Evolutionary conservation across 257 asterid species (phyloP).

Genomic region (Ligustrum vulgare): DNA sequence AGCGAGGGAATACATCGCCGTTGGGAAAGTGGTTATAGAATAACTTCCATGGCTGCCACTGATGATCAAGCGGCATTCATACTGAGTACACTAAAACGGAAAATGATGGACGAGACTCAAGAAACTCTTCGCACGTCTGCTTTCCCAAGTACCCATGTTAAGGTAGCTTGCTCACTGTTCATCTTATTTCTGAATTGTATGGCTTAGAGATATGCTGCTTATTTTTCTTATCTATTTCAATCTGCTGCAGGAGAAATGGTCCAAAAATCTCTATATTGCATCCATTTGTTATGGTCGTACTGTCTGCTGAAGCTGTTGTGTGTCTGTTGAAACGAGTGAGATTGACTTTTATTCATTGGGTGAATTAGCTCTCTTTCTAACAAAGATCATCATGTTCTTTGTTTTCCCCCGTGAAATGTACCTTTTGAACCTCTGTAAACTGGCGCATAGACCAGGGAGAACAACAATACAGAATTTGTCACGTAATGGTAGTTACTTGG

Average conservation of each 20-base stretch:
- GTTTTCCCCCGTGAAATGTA: too few species aligned
- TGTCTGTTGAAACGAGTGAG: too few species aligned
- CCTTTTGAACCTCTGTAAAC: too few species aligned
- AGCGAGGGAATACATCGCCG: not conserved
- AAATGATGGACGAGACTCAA: not conserved
- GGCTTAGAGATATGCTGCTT: not conserved
- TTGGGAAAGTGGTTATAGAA: not conserved
- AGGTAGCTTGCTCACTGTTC: not conserved
- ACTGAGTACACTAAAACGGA: not conserved
- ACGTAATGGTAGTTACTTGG: too few species aligned
- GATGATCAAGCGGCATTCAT: not conserved
- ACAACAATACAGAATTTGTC: too few species aligned
- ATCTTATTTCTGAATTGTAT: too few species aligned
- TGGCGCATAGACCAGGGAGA: too few species aligned
- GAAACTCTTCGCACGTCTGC: not conserved
- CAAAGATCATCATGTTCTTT: too few species aligned
- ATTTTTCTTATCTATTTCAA: too few species aligned
- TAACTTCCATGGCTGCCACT: not conserved
- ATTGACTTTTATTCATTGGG: too few species aligned
- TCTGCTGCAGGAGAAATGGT: not conserved
- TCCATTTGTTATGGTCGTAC: not conserved
- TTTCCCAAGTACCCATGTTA: not conserved
- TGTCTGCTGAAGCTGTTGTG: not conserved
- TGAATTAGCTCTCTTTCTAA: too few species aligned
- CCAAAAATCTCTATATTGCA: not conserved